phyloP scores from a whole-genome alignment of 352 stramenopile genomes.

The Bremia lactucae region DNA sequence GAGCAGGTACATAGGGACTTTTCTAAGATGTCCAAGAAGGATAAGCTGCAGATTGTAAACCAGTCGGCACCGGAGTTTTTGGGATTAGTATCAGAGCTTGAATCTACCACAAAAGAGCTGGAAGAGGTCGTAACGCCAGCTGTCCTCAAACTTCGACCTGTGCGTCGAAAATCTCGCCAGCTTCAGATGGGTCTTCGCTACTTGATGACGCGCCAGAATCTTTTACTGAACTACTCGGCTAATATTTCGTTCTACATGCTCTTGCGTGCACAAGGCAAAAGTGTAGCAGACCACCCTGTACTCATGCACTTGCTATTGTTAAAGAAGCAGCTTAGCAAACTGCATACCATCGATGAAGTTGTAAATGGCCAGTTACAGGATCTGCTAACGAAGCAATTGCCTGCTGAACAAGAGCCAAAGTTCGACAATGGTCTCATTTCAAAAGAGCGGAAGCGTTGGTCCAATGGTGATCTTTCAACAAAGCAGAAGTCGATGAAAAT shows the following conservation, averaged over 20 bases:
- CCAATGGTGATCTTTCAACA: slow-evolving; percentile 26
- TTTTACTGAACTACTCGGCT: slow-evolving; percentile 75
- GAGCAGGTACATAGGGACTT: slow-evolving; percentile 75
- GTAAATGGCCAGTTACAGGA: slow-evolving; percentile 53
- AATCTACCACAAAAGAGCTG: slow-evolving; percentile 53
- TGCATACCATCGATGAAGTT: slow-evolving; percentile 41
- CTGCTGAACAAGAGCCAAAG: slow-evolving; percentile 24
- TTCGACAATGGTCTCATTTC: slow-evolving; percentile 55
- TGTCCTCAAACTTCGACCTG: slow-evolving; percentile 60
- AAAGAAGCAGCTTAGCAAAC: slow-evolving; percentile 67
- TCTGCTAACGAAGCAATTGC: slow-evolving; percentile 56
- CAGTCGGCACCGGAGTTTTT: slow-evolving; percentile 74
- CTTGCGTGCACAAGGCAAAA: slow-evolving; percentile 69
- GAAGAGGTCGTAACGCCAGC: slow-evolving; percentile 54
- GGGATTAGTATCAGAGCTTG: slow-evolving; percentile 54
- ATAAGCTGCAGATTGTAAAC: slow-evolving; percentile 82
- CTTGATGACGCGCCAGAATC: slow-evolving; percentile 67
- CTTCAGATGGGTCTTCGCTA: slow-evolving; percentile 64
- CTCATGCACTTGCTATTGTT: slow-evolving; percentile 61
- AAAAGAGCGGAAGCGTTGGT: slow-evolving; percentile 20
- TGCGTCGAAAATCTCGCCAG: slow-evolving; percentile 40
- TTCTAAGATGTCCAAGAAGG: slow-evolving; percentile 78
- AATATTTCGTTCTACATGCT: slow-evolving; percentile 86
- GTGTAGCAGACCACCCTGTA: slow-evolving; percentile 65
- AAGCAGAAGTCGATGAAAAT: slow-evolving; percentile 31